Evolutionary conservation across 441 rosid genomes (phyloP).

Genomic region (Gossypium davidsonii): DNA sequence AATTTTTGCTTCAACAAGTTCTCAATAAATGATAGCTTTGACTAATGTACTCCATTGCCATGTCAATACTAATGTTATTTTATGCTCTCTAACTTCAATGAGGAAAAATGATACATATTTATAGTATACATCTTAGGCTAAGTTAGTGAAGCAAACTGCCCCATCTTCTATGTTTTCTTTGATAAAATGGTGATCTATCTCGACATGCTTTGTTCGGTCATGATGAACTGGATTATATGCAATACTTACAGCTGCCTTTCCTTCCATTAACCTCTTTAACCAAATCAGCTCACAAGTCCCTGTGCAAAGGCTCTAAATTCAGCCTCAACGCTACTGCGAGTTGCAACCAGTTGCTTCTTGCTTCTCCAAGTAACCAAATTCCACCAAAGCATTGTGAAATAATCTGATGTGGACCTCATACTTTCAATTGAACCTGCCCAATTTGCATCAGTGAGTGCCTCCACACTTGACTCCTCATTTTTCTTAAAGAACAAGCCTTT

Average conservation of each 20-base stretch:
- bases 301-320: neutral
- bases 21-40: neutral
- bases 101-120: neutral
- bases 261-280: neutral
- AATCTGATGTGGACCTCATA: neutral
- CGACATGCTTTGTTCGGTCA: neutral
- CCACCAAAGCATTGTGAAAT: neutral
- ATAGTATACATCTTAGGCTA: neutral
- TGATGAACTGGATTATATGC: neutral
- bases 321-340: neutral
- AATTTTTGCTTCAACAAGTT: neutral
- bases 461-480: neutral
- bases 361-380: neutral
- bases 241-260: neutral
- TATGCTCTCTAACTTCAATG: neutral
- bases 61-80: constrained; percentile 1
- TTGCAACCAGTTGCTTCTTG: neutral
- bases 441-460: neutral
- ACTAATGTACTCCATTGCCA: neutral
- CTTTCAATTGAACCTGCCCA: neutral
- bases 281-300: neutral
- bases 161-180: neutral
- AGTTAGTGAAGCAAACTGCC: neutral
- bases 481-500: neutral
- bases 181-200: neutral